phyloP scores from a whole-genome alignment of 2,329 filamentous ascomycete species.

The Aspergillus sclerotialis region DNA sequence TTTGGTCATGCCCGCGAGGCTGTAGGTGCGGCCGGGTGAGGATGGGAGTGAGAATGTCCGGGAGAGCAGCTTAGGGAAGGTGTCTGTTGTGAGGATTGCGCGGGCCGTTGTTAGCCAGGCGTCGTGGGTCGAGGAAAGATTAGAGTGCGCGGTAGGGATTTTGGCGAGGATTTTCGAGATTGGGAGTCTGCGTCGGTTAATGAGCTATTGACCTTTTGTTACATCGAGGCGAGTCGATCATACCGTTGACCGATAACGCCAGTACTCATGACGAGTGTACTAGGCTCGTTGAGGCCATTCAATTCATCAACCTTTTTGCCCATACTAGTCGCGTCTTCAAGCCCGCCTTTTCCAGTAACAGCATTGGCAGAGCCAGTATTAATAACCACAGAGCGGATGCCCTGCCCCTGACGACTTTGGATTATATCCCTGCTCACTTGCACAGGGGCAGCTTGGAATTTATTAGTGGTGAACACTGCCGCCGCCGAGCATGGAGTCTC shows the following conservation, averaged over 20 bases:
- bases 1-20: constrained; percentile 91
- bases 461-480: constrained; percentile 95
- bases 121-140: constrained; percentile 67
- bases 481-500: constrained; percentile 79
- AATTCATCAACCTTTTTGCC: constrained; percentile 66
- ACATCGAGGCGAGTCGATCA: constrained; percentile 9
- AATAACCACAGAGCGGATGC: constrained; percentile 74
- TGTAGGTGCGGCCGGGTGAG: constrained; percentile 66
- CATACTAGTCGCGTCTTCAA: constrained; percentile 85
- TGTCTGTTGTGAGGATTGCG: constrained; percentile 97
- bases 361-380: constrained; percentile 98
- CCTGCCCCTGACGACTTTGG: constrained; percentile 57
- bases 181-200: constrained; percentile 56
- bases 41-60: constrained; percentile 77
- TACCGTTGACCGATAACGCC: constrained; percentile 92
- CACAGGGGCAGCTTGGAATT: constrained; percentile 94
- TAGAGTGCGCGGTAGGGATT: constrained; percentile 68
- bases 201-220: not conserved
- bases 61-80: constrained; percentile 92
- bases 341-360: constrained; percentile 82
- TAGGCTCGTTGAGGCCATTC: constrained; percentile 46
- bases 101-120: constrained; percentile 81
- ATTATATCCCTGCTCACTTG: constrained; percentile 73
- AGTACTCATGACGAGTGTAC: constrained; percentile 95
- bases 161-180: constrained; percentile 82